Conservation (phyloP, 352 stramenopile species). For the Phytophthora europaea region DNA sequence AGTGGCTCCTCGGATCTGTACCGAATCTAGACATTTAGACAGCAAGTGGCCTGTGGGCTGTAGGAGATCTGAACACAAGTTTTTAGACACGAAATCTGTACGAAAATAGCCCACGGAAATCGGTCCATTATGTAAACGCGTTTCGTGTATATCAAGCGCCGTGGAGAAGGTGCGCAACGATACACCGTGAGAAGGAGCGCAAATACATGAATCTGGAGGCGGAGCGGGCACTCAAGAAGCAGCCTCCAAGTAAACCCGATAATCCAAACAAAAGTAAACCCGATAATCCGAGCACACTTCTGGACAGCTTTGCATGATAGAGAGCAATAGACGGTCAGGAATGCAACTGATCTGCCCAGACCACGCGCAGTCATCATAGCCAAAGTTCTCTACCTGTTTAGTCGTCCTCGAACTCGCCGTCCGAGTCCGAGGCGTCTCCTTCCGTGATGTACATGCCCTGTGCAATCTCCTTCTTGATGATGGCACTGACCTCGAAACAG, state of each 20-base stretch:
- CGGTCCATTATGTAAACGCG: too few relatives aligned
- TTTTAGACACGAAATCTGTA: too few relatives aligned
- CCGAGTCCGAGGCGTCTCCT: constrained; percentile 78
- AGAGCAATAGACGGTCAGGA: not conserved
- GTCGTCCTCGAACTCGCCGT: constrained; percentile 88
- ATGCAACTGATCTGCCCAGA: constrained; percentile 16
- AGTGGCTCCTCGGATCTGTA: too few relatives aligned
- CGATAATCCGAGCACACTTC: not conserved
- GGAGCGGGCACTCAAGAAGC: constrained; percentile 76
- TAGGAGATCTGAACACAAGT: too few relatives aligned
- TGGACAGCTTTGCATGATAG: not conserved
- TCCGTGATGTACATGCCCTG: constrained; percentile 68
- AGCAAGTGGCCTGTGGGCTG: too few relatives aligned
- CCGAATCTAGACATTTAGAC: too few relatives aligned
- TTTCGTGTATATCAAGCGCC: too few relatives aligned
- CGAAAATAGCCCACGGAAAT: too few relatives aligned
- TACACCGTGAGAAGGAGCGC: too few relatives aligned
- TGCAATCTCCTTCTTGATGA: constrained; percentile 80
- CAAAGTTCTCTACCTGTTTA: constrained; percentile 21
- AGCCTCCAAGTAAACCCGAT: too few relatives aligned
- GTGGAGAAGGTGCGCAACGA: too few relatives aligned
- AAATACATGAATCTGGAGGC: constrained; percentile 71
- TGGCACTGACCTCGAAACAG: constrained; percentile 82
- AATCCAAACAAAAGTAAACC: too few relatives aligned
- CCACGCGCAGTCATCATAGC: not conserved